phyloP scores from a whole-genome alignment of 768 basidiomycete species.

The Leccinum subgranulosum region DNA sequence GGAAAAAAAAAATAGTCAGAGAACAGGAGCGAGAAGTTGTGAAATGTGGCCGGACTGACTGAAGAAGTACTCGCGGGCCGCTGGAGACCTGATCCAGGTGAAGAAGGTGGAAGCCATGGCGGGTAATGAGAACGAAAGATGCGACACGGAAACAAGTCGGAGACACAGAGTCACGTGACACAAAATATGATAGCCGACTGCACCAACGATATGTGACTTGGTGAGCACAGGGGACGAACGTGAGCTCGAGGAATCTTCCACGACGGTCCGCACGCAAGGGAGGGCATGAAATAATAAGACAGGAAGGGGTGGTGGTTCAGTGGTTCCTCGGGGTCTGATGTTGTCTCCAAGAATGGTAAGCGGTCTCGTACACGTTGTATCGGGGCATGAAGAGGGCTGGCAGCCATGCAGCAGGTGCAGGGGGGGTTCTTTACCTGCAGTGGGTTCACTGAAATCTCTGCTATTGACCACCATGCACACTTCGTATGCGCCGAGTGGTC shows the following conservation, averaged over 20 bases:
- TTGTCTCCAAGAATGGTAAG: slow-evolving; percentile 34
- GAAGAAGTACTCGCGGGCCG: slow-evolving; percentile 91
- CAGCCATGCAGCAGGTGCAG: slow-evolving; percentile 21
- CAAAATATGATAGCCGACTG: background rate
- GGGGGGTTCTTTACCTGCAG: slow-evolving; percentile 9
- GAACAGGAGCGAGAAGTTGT: background rate
- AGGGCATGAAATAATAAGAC: background rate
- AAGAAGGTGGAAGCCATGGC: slow-evolving; percentile 82
- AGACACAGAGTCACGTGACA: slow-evolving; percentile 12
- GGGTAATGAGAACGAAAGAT: background rate
- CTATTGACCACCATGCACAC: slow-evolving; percentile 17
- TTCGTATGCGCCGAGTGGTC: slow-evolving; percentile 16
- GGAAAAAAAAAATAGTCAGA: slow-evolving; percentile 15
- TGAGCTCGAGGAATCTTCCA: background rate
- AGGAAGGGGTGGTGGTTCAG: background rate
- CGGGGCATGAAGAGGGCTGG: slow-evolving; percentile 8
- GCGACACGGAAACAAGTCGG: background rate
- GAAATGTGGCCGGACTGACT: slow-evolving; percentile 51
- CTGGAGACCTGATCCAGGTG: slow-evolving; percentile 88
- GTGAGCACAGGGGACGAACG: background rate
- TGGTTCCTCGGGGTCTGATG: background rate
- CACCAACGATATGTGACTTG: background rate
- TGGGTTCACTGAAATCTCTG: background rate
- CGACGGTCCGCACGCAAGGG: background rate
- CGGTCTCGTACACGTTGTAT: slow-evolving; percentile 24